A percentile compares a stretch with the other conserved stretches of the same genome.
phyloP scores from a whole-genome alignment of 1,284 basidiomycete species.

The Chondrostereum purpureum region DNA sequence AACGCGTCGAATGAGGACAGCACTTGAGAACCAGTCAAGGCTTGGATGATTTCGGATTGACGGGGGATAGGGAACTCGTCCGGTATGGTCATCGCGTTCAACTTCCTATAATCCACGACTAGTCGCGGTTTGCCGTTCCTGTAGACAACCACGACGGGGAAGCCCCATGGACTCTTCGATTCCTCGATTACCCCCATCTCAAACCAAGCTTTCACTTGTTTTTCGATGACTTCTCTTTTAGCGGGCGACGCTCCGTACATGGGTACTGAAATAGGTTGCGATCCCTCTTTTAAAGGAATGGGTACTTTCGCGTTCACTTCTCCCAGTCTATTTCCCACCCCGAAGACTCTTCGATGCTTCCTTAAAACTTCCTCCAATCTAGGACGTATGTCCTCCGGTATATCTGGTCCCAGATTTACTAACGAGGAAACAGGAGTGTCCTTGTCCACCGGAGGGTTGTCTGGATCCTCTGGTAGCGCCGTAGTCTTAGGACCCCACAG shows the following conservation, averaged over 20 bases:
- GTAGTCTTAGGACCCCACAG: background rate
- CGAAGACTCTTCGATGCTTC: constrained; percentile 17
- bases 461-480: constrained; percentile 1
- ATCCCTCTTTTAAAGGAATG: constrained; percentile 12
- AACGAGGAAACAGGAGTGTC: background rate
- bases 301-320: constrained; percentile 11
- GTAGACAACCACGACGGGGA: constrained; percentile 17
- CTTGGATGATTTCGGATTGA: constrained; percentile 22
- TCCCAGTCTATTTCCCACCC: constrained; percentile 20
- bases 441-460: background rate
- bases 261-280: constrained; percentile 13
- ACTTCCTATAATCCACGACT: constrained; percentile 21
- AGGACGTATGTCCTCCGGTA: constrained; percentile 10
- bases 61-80: constrained; percentile 28
- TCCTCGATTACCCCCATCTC: constrained; percentile 17
- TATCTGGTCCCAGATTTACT: constrained; percentile 12
- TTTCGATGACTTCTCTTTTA: background rate
- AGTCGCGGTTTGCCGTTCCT: constrained; percentile 18
- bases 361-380: background rate
- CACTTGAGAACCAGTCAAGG: constrained; percentile 20
- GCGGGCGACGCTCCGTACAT: too few relatives aligned
- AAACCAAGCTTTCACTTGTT: constrained; percentile 7
- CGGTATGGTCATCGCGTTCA: constrained; percentile 23
- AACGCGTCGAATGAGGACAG: constrained; percentile 25
- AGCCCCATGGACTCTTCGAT: constrained; percentile 12